Conservation (phyloP, 768 basidiomycete genomes). For the Suillus variegatus region DNA sequence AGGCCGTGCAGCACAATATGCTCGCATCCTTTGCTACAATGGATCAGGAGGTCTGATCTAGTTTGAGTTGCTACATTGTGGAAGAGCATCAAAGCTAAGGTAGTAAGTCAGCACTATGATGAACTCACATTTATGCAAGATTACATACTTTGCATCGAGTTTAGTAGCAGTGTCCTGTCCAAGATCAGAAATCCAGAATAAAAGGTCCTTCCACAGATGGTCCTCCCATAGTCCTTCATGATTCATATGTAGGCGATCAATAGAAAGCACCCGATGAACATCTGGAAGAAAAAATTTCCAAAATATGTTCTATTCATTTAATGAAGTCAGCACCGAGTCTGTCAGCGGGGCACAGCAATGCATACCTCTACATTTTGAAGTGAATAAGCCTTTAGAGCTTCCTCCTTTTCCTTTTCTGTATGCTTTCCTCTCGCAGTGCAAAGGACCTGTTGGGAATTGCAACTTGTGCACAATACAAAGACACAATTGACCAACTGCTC, state of each 20-base stretch:
- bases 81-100: slow-evolving; percentile 28
- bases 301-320: slow-evolving; percentile 31
- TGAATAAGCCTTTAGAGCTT: slow-evolving; percentile 11
- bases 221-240: slow-evolving; percentile 33
- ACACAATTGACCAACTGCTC: slow-evolving; percentile 20
- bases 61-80: too few relatives aligned
- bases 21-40: too few relatives aligned
- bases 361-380: slow-evolving; percentile 18
- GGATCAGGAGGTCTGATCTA: too few relatives aligned
- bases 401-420: slow-evolving; percentile 18
- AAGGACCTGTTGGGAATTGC: slow-evolving; percentile 12
- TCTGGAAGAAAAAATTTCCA: slow-evolving; percentile 36
- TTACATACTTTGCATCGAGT: slow-evolving; percentile 24
- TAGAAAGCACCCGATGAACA: slow-evolving; percentile 34
- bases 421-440: slow-evolving; percentile 14
- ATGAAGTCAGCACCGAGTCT: not conserved
- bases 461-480: slow-evolving; percentile 20
- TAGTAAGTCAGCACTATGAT: not conserved
- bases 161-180: slow-evolving; percentile 9
- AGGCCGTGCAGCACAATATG: too few relatives aligned
- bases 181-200: slow-evolving; percentile 15
- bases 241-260: slow-evolving; percentile 42
- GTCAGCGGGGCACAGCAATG: not conserved
- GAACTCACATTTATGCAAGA: not conserved
- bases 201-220: slow-evolving; percentile 33